Conservation (phyloP, 2,329 filamentous ascomycete species). For the Fusarium floridanum region DNA sequence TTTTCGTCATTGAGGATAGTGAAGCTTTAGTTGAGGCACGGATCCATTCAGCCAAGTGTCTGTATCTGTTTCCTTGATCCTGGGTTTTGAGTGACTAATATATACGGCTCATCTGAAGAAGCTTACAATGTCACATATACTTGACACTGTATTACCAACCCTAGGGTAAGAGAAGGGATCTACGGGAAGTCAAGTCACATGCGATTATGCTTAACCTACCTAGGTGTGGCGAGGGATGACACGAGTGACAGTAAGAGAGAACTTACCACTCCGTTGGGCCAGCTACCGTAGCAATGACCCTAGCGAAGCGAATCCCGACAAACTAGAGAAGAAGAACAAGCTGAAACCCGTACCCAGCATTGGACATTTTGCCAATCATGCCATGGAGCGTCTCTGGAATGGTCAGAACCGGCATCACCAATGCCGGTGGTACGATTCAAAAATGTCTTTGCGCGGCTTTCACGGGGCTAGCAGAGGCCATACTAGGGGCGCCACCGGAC, state of each 20-base stretch:
- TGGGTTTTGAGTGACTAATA: not conserved
- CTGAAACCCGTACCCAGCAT: slow-evolving; percentile 3
- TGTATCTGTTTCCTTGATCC: not conserved
- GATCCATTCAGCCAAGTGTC: not conserved
- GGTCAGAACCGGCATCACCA: slow-evolving; percentile 31
- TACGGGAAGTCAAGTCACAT: not conserved
- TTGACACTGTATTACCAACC: not conserved
- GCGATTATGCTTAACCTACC: not conserved
- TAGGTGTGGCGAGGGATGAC: not conserved
- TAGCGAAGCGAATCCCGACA: not conserved
- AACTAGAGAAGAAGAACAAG: not conserved
- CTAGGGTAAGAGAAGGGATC: not conserved
- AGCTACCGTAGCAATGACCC: not conserved
- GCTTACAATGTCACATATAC: not conserved
- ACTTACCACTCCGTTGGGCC: not conserved
- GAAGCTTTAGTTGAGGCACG: not conserved
- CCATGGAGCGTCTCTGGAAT: slow-evolving; percentile 11
- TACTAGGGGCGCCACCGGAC: slow-evolving; percentile 32
- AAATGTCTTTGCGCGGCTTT: not conserved
- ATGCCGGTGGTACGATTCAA: slow-evolving; percentile 20
- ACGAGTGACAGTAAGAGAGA: not conserved
- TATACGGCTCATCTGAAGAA: not conserved
- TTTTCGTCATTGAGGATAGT: not conserved
- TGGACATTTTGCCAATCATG: slow-evolving; percentile 14
- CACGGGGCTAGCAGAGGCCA: slow-evolving; percentile 13